Base-by-base conservation (phyloP, 495 filamentous ascomycete genomes). In the Lasiosphaeria ovina region DNA sequence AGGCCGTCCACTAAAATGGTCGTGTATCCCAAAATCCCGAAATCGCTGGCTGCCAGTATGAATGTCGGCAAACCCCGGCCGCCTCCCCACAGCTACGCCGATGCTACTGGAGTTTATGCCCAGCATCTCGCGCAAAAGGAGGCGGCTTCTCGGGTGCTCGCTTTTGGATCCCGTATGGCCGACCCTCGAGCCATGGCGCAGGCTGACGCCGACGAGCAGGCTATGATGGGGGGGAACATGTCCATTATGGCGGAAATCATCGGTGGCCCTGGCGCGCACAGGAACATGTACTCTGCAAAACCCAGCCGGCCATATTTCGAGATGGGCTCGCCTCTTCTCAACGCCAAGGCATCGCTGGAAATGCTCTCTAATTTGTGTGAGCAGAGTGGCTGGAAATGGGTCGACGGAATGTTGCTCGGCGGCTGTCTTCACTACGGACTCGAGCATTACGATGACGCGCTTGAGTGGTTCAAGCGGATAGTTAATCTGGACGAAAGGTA, bases 401-500 rank as follows among this genome's bases (percentile, higher is more conserved):
- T 93, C 57, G 93, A 98, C 72, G 94, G 95, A 14, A 96, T 98
- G 82, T 77, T 97, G 31, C 83, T 98, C 14, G 93, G 88, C 38
- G 94, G 94, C 5, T 98, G 94, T 69, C 79, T 98, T 54, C 89
- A 95, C 44, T 98, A 97, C 79, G 95, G 91, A 9, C 76, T 98
- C 10, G 90, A 91, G 56, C 88, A 92, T 68, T 93, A 95, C 69
- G 84, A 90, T 58, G 87, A 89, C 68, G 91, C 95, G 8, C 76
- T 93, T 68, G 83, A 89, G 53, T 97, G 92, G 93, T 98, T 96
- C 75, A 84, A 81, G 11, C 87, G 89, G 64, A 93, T 98, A 55
- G 79, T 97, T 35, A 83, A 80, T n/a, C 76, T 92, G 24, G 91
- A 98, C 73, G 73, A 85, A 62, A 86, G 85, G 89, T 95, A 74